Evolutionary conservation across 495 filamentous ascomycete species (phyloP).

Genomic region (Hypoxylon intermedium): DNA sequence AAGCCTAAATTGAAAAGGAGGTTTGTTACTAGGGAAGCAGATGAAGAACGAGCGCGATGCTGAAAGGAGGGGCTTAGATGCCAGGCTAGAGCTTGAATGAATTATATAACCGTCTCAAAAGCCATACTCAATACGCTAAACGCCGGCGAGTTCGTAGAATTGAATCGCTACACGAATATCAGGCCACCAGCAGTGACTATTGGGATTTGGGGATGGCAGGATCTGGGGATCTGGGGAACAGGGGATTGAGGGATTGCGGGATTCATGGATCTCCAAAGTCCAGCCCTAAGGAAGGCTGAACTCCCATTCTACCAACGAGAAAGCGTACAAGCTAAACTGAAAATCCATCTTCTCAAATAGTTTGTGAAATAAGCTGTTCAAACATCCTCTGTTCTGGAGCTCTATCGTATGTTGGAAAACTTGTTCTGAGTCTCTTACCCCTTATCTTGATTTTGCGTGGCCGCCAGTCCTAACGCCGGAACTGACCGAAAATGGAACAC

Average conservation of each 20-base stretch:
- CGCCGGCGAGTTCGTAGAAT: neutral
- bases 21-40: slow-evolving; percentile 4
- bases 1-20: slow-evolving; percentile 1
- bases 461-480: neutral
- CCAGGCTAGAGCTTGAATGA: slow-evolving; percentile 5
- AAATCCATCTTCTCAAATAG: slow-evolving; percentile 17
- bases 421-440: neutral
- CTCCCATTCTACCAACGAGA: slow-evolving; percentile 4
- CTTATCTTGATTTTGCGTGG: neutral
- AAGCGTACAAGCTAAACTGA: neutral
- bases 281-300: slow-evolving; percentile 10
- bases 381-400: neutral
- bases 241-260: slow-evolving; percentile 40
- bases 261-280: slow-evolving; percentile 28
- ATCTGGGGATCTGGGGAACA: slow-evolving; percentile 31
- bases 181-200: slow-evolving; percentile 15
- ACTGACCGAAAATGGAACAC: slow-evolving; percentile 27
- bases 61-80: neutral
- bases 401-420: slow-evolving; percentile 10
- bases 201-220: slow-evolving; percentile 33
- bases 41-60: slow-evolving; percentile 12
- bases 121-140: neutral
- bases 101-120: slow-evolving; percentile 31
- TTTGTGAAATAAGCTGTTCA: slow-evolving; percentile 12
- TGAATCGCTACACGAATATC: neutral